These are phyloP conservation scores for Crucibulum laeve DNA, from an alignment of 768 basidiomycete species.

Conservation along the genomic window DNA sequence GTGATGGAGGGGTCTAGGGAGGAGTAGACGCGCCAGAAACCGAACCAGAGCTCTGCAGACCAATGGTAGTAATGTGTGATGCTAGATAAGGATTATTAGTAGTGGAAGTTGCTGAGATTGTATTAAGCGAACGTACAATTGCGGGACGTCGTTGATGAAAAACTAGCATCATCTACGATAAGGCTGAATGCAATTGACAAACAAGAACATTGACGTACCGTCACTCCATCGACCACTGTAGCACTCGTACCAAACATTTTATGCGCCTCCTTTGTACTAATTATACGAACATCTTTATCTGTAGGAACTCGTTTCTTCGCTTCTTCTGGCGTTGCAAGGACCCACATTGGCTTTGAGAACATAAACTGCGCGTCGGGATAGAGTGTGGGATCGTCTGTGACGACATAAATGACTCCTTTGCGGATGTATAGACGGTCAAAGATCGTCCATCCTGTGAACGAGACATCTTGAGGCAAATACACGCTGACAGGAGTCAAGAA, in stretches of 20 bases:
- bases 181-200: background rate
- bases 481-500: constrained; percentile 1
- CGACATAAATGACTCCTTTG: constrained; percentile 80
- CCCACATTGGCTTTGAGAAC: constrained; percentile 61
- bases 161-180: constrained; percentile 38
- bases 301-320: constrained; percentile 63
- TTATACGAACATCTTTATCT: constrained; percentile 73
- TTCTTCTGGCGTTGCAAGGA: constrained; percentile 54
- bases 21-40: constrained; percentile 89
- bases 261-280: constrained; percentile 64
- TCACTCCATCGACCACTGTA: constrained; percentile 71
- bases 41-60: constrained; percentile 88
- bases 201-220: constrained; percentile 33
- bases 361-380: constrained; percentile 68
- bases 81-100: constrained; percentile 28
- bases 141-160: constrained; percentile 78
- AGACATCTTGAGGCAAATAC: constrained; percentile 1
- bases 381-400: constrained; percentile 63
- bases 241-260: constrained; percentile 70
- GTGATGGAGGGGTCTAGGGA: constrained; percentile 72
- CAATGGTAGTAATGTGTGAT: constrained; percentile 94
- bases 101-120: background rate
- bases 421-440: constrained; percentile 79
- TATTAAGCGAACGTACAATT: constrained; percentile 57
- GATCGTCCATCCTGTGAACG: constrained; percentile 84